Evolutionary conservation across 306 rosid genomes (phyloP).

Genomic region (Purshia tridentata): DNA sequence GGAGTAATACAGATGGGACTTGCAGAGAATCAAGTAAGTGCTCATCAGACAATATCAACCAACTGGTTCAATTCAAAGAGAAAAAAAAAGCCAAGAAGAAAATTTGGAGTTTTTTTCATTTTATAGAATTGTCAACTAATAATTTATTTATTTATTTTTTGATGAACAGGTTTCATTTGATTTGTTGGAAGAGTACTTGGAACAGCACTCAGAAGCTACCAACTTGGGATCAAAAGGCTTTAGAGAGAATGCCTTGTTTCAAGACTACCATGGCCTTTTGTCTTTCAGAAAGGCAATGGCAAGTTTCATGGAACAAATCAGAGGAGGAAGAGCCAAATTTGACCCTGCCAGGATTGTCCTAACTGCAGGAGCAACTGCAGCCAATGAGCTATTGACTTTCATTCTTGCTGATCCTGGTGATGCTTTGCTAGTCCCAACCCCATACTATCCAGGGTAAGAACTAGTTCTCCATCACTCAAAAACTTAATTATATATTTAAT

Average conservation of each 20-base stretch:
- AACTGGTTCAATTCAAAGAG: background rate
- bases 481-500: background rate
- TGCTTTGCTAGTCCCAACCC: constrained; percentile 85
- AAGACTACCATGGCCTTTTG: constrained; percentile 86
- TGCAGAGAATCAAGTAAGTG: constrained; percentile 92
- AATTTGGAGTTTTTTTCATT: background rate
- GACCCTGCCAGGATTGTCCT: constrained; percentile 68
- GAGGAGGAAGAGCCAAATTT: constrained; percentile 72
- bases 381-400: constrained; percentile 87
- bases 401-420: constrained; percentile 88
- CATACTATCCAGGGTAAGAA: constrained; percentile 90
- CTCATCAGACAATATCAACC: background rate
- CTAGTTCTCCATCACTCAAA: background rate
- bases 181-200: constrained; percentile 69
- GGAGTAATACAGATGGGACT: constrained; percentile 97
- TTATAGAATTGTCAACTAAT: background rate
- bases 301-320: constrained; percentile 76
- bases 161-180: constrained; percentile 79
- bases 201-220: constrained; percentile 50
- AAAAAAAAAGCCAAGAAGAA: background rate
- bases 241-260: constrained; percentile 87
- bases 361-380: constrained; percentile 98
- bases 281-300: constrained; percentile 89
- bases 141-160: background rate
- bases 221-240: constrained; percentile 59